Percentiles rank a stretch among this genome's conserved stretches.
Conservation (phyloP, 345 rosid genomes). For the Hibiscus mutabilis region DNA sequence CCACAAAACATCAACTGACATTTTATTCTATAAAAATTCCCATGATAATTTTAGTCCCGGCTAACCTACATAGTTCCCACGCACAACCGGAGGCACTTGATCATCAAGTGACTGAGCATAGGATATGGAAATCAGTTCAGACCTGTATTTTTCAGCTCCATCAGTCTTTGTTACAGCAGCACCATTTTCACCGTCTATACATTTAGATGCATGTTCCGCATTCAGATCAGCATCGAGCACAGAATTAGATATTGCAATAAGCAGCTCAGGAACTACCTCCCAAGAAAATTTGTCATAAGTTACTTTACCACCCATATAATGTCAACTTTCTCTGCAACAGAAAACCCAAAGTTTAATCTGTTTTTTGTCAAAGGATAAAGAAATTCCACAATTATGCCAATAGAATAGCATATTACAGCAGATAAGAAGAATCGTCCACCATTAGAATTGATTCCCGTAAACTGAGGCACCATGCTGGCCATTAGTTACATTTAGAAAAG, state of each 20-base stretch:
- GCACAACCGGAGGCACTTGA: background rate
- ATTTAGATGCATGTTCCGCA: background rate
- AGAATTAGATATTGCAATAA: constrained; percentile 12
- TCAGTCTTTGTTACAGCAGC: background rate
- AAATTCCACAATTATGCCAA: background rate
- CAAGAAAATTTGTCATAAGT: background rate
- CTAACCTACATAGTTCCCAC: constrained; percentile 2
- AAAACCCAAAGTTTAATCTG: background rate
- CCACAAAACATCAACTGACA: background rate
- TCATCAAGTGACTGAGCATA: background rate
- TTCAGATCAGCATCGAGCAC: background rate
- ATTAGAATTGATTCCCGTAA: background rate
- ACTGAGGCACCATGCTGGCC: background rate
- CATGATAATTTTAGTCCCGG: background rate
- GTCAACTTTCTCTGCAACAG: constrained; percentile 8
- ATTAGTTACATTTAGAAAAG: background rate
- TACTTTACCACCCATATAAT: constrained; percentile 13
- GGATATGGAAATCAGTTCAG: constrained; percentile 11
- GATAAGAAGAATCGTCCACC: background rate
- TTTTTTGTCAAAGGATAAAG: background rate
- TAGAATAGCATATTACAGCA: background rate
- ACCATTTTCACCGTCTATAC: background rate
- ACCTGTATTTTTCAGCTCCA: constrained; percentile 8
- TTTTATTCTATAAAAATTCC: background rate
- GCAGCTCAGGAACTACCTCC: constrained; percentile 4